Base-by-base conservation (phyloP, 202 grass and related monocot genomes). In the Elaeis oleifera region DNA sequence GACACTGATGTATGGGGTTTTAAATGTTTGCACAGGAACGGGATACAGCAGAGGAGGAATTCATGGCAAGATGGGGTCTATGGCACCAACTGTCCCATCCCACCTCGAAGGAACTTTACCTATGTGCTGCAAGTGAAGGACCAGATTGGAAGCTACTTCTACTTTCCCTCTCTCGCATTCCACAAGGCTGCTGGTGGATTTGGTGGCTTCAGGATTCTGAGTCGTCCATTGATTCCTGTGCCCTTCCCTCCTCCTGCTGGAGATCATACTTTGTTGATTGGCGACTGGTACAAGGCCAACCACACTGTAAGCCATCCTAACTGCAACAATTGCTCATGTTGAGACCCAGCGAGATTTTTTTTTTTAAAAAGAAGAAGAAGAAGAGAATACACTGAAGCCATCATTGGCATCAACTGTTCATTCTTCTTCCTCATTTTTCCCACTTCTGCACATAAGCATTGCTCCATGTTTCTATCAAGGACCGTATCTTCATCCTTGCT, bases 11-110 rank as follows among this genome's bases (percentile, higher is more conserved):
- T 44, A 3, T 14, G 36, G 36, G 2, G 36, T 44, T 44, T 44
- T 44, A 44, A 44, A 44, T 13, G 11, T 14, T 44, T 44, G 36
- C 8, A 13, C 83, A 90, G 91, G 92, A 90, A 74, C 26, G 92
- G 87, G 24, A 15, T 96, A 3, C 92, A 91, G 71, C 92, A 96
- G 63, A 79, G 92, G 44, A 78, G 84, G 71, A 96, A 77, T 74
- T 96, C 92, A 53, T 96, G 76, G 63, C 75, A 91, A 75, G 92
- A 96, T 23, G 92, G 92, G 6, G 84, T 96, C 20, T 83, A 65
- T 15, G 92, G 92, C 0, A 96, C 92, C 69, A 96, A 84, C 53
- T 96, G 92, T 81, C 92, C 92, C 6, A 96, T 96, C 54, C 92
- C 87, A 1, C 79, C 92, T 0, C 81, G 87, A 21, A 28, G 9